phyloP scores from a whole-genome alignment of 2,329 filamentous ascomycete genomes.

The Leptosphaerulina australis region DNA sequence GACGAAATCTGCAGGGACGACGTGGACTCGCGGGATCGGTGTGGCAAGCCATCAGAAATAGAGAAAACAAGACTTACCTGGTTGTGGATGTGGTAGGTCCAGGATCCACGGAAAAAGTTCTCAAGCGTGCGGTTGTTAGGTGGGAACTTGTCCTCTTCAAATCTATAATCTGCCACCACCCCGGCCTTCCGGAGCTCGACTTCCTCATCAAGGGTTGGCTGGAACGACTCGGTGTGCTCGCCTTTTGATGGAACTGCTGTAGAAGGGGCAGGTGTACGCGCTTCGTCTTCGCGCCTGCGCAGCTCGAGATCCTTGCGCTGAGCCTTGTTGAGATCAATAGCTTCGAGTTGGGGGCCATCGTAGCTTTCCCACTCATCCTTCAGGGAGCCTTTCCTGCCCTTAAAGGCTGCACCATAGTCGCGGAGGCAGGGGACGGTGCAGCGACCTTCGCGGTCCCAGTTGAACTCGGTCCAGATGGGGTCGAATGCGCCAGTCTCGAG shows the following conservation, averaged over 20 bases:
- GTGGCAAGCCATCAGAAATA: neutral
- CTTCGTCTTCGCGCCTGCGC: slow-evolving; percentile 32
- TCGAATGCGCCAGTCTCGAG: slow-evolving; percentile 64
- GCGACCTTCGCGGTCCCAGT: slow-evolving; percentile 58
- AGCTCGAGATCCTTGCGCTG: slow-evolving; percentile 36
- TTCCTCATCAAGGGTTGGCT: slow-evolving; percentile 50
- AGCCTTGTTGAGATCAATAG: slow-evolving; percentile 38
- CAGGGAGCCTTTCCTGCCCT: slow-evolving; percentile 53
- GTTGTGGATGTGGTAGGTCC: slow-evolving; percentile 65
- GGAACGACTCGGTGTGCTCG: slow-evolving; percentile 47
- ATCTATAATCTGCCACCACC: slow-evolving; percentile 52
- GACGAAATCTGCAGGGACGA: neutral
- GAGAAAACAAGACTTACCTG: slow-evolving; percentile 52
- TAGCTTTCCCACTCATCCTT: slow-evolving; percentile 62
- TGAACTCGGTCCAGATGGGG: slow-evolving; percentile 64
- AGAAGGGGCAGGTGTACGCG: slow-evolving; percentile 37
- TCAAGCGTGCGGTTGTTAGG: slow-evolving; percentile 63
- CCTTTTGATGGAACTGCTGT: slow-evolving; percentile 32
- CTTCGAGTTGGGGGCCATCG: slow-evolving; percentile 52
- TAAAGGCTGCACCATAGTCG: slow-evolving; percentile 61
- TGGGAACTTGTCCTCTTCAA: slow-evolving; percentile 59
- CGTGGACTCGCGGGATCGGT: neutral
- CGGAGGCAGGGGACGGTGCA: slow-evolving; percentile 62
- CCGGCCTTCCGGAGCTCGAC: slow-evolving; percentile 50
- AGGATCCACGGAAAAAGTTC: slow-evolving; percentile 63